phyloP scores from a whole-genome alignment of 2,329 filamentous ascomycete species.

The Immersiporthe knoxdaviesiana region DNA sequence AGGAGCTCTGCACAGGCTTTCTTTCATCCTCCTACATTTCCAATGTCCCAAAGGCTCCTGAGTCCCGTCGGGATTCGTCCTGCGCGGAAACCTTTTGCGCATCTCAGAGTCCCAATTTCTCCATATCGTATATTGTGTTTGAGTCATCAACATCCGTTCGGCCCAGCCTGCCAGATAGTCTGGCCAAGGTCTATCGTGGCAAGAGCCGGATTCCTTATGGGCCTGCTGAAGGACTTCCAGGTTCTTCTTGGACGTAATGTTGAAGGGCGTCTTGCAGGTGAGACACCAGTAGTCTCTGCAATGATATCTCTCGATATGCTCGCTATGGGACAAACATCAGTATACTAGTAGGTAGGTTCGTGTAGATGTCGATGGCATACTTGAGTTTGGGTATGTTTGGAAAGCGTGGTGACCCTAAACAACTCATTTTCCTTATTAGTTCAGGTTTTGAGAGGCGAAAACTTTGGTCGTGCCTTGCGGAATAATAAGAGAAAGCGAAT shows the following conservation, averaged over 20 bases:
- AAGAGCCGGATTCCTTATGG: not conserved
- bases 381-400: slow-evolving; percentile 2
- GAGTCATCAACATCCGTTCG: not conserved
- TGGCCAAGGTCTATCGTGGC: not conserved
- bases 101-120: not conserved
- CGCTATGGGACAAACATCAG: not conserved
- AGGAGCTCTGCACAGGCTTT: not conserved
- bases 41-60: not conserved
- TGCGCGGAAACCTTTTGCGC: not conserved
- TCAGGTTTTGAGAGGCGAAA: no score
- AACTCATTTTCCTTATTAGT: no score
- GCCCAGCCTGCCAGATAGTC: not conserved
- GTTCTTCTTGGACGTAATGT: not conserved
- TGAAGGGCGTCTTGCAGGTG: not conserved
- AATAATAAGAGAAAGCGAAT: no score
- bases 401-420: no score
- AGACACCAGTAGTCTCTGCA: not conserved
- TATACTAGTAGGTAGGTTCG: not conserved
- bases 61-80: not conserved
- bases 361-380: not conserved
- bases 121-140: not conserved
- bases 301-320: slow-evolving; percentile 3
- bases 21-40: not conserved
- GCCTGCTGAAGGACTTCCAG: not conserved
- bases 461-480: no score